Evolutionary conservation across 202 grass and related monocot species (phyloP), one percentile per base, ranked within the genome.

Genomic region (Thinopyrum obtusiflorum): DNA sequence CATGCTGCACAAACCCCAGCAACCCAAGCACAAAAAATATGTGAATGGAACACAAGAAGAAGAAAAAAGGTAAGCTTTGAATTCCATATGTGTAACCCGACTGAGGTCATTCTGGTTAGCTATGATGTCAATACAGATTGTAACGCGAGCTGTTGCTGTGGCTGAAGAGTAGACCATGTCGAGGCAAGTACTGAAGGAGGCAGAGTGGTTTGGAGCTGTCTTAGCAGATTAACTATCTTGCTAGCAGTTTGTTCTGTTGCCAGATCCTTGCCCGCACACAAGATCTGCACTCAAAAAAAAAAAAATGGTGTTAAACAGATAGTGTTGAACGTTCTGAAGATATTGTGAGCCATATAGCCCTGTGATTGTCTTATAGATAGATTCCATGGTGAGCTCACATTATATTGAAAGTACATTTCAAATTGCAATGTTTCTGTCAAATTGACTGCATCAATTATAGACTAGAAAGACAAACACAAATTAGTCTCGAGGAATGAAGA

Each of bases 221-320:
- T 95, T 77, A 95, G 85, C 15, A 95, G 44, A 89, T 85, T 95
- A 82, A 95, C 62, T 74, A 95, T 87, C 85, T 69, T 90, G 46
- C 67, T 72, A 32, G 84, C 55, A 27, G 93, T 95, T 40, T 92
- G 88, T 36, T 95, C 93, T 37, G 93, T 90, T 57, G 92, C 92
- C 61, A 94, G 80, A 90, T 95, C 90, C 69, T 90, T 95, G 9
- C 93, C 93, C 0, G 83, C 90, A 77, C 93, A 95, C 70, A 92
- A 80, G 76, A 95, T 86, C 93, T 95, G 87, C 72, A 87, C 66
- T 72, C 20, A 9, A 28, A 59, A 71, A 23, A 88, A 68, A 66
- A 3, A 76, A 46, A 59, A 40, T n/a, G 23, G 40, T 2, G 9
- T 78, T 39, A 82, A 84, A 75, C 20, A 65, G 49, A 24, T 39